Base-by-base conservation (phyloP, 1,284 basidiomycete genomes). In the Flammula alnicola region DNA sequence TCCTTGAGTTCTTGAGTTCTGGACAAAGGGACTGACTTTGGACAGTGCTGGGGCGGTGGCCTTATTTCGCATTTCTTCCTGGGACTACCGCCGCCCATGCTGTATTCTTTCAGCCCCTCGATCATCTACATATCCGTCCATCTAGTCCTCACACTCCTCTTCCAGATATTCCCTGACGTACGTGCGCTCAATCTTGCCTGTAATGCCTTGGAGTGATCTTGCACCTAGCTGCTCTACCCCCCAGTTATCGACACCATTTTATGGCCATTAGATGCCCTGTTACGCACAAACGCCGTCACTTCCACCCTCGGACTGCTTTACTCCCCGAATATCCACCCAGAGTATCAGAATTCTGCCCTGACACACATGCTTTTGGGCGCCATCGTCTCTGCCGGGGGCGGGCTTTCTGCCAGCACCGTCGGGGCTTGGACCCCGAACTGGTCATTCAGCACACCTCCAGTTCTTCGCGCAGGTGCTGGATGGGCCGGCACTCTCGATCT, bases 41-140 rank as follows among this genome's bases (percentile, higher is more conserved):
- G 17, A 14, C 44, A 78, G 75, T 69, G 70, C 45, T 80, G 77
- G 77, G 76, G 76, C 17, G 78, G 77, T 23, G 67, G 69, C 11
- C 29, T 79, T 2, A 53, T 70, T 5, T 69, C 75, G 0, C 72
- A 76, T 60, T 51, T 71, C 16, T 57, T 78, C 11, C 65, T 79
- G 1, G 65, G 65, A 26, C 56, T 78, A 19, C 74, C 76, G 1
- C 72, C 75, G n/a, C 76, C 76, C 0, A 68, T 71, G 59, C 60
- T 79, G 20, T 76, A 78, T 55, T 70, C 72, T 1, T 52, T 69
- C 25, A 59, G 67, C 16, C 74, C 73, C 9, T 77, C 71, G 54
- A 68, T 74, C 50, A 77, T 75, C 60, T 80, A 80, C 55, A 52
- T 77, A 22, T 58, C 68, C 1, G 69, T 74, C 1, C 77, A 79